Base-by-base conservation (phyloP, 192 early-diverging fungal genomes). In the Backusella morwellensis region DNA sequence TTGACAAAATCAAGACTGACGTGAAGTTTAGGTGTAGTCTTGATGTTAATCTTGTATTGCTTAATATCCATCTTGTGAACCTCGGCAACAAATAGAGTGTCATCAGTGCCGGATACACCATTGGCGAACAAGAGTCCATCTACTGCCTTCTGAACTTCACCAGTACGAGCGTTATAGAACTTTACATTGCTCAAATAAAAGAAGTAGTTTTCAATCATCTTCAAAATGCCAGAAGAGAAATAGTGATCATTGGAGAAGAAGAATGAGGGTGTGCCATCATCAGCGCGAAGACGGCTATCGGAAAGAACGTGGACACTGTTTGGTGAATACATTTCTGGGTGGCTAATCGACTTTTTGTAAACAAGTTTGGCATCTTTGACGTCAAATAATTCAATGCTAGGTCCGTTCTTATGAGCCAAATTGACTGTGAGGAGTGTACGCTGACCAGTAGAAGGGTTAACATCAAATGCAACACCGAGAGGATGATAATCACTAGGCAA, bases 231-330 rank as follows among this genome's bases (percentile, higher is more conserved):
- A 0, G 38, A 35, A 44, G 29, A 23, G 23, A 70, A 75, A 42
- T 72, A 71, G 38, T 81, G 80, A 15, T 81, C 80, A 38, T 81
- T 81, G 17, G 44, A 59, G 9, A 78, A 36, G 36, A 78, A 78
- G 69, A 81, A 81, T 0, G 80, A 81, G 0, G 80, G 80, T 23
- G 50, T 50, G 15, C 77, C 80, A 72, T 81, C 80, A 23, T 72
- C 32, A 52, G 68, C 32, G 11, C 66, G 72, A 40, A 71, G 66
- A 26, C 50, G 59, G 8, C 47, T 11, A 14, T 78, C 66, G 6
- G 50, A 19, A 9, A 81, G 6, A 17, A 75, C 8, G 32, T 75
- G 72, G 6, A 81, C 29, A 35, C 76, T 77, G 29, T 81, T 81
- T 41, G 80, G 80, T 6, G 76, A 29, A 71, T 74, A 50, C 0